Base-by-base conservation (phyloP, 2,329 filamentous ascomycete species). In the Hypoxylon sp. region DNA sequence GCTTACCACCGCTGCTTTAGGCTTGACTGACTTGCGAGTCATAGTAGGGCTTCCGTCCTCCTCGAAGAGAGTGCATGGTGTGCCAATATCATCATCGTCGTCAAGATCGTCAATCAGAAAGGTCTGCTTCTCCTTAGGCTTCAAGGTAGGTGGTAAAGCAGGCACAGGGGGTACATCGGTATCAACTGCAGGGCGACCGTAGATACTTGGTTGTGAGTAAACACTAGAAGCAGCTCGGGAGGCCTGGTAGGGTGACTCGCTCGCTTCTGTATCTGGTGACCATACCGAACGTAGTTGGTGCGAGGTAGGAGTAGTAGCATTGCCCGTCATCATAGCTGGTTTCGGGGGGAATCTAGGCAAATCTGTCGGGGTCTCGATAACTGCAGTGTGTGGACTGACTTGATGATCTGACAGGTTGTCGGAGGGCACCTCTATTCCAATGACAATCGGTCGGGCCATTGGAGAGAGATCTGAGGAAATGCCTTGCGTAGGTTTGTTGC, bases 381-480 rank as follows among this genome's bases (percentile, higher is more conserved):
- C 77, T 14, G 83, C 82, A 2, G 83, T 87, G 47, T 85, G 82
- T n/a, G 86, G 86, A 62, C 84, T 87, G 75, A 86, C 80, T 73
- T 81, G 83, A 74, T 79, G 86, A 44, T 78, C 80, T 72, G 75
- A 79, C 29, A 82, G 70, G 35, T 82, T 80, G 50, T 86, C 85
- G 13, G 88, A 86, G 2, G 91, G 87, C 50, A 93, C 81, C 13
- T 87, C 86, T 55, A 94, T 88, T 11, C 91, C 91, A 71, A 93
- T 94, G 46, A 91, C 85, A 66, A 94, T 94, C 1, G 90, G 90
- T n/a, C 88, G 84, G 73, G 91, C 89, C 64, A 86, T 87, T 0
- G 91, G 91, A 13, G 91, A 92, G 3, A 92, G 82, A 67, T 89
- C 88, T 76, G 24, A 75, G 11, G 74, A 72, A 1, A 73, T 75